These are phyloP conservation scores for Tagetes erecta DNA, from an alignment of 129 eudicot genomes.

Conservation along the genomic window DNA sequence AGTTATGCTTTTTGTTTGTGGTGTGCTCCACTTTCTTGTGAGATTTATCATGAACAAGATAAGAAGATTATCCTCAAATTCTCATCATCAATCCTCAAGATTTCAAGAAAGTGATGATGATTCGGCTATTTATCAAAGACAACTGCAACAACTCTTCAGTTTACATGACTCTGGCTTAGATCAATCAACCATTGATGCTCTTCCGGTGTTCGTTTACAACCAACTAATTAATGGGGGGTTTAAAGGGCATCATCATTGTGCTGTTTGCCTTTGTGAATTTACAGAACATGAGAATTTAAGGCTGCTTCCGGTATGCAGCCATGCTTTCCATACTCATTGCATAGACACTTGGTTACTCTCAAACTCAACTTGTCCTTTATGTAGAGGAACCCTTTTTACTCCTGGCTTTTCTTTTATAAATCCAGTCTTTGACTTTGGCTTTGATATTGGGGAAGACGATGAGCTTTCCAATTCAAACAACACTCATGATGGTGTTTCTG, in stretches of 20 bases:
- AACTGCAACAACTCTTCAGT: constrained; percentile 74
- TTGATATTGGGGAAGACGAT: constrained; percentile 44
- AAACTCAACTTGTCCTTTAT: constrained; percentile 85
- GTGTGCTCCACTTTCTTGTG: constrained; percentile 54
- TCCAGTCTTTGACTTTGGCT: constrained; percentile 54
- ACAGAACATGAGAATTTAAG: constrained; percentile 60
- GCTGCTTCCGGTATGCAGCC: constrained; percentile 75
- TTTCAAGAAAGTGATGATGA: constrained; percentile 43
- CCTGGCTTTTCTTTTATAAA: constrained; percentile 64
- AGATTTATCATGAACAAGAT: constrained; percentile 56
- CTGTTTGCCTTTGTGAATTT: constrained; percentile 84
- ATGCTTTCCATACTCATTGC: constrained; percentile 88
- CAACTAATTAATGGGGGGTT: constrained; percentile 61
- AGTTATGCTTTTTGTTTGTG: constrained; percentile 54
- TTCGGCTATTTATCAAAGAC: constrained; percentile 61
- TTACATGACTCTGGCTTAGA: constrained; percentile 80
- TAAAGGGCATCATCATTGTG: constrained; percentile 83
- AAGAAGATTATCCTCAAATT: constrained; percentile 29
- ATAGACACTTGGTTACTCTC: constrained; percentile 86
- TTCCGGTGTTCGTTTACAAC: constrained; percentile 71
- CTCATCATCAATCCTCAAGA: constrained; percentile 42
- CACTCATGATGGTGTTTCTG: constrained; percentile 29
- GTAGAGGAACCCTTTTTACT: constrained; percentile 71
- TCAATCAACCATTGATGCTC: constrained; percentile 73
- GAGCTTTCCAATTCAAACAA: constrained; percentile 1